Evolutionary conservation across 2,329 filamentous ascomycete genomes (phyloP).

Genomic region (Epichloe typhina): DNA sequence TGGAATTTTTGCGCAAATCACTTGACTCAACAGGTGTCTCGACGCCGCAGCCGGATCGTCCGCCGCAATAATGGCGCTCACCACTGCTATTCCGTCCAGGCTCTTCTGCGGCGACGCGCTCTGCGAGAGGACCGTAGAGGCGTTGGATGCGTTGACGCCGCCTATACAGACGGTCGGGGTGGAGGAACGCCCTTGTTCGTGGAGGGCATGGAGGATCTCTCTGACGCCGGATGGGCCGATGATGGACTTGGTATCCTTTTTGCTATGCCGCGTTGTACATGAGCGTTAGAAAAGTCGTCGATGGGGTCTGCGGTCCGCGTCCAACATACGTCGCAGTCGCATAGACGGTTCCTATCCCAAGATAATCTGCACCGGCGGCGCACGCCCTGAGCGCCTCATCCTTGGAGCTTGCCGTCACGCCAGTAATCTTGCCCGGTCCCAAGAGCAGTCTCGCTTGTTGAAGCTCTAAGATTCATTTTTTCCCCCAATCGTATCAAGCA

Average conservation of each 20-base stretch:
- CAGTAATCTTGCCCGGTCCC: constrained; percentile 68
- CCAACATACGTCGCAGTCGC: constrained; percentile 59
- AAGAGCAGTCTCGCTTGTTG: constrained; percentile 53
- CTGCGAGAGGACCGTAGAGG: constrained; percentile 62
- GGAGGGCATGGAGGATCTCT: constrained; percentile 43
- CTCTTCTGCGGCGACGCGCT: constrained; percentile 36
- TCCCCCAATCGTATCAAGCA: too few relatives aligned
- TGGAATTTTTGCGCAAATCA: constrained; percentile 36
- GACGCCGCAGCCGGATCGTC: constrained; percentile 52
- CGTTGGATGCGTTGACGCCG: constrained; percentile 67
- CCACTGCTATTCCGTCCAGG: constrained; percentile 74
- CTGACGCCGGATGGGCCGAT: constrained; percentile 42
- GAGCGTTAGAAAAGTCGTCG: background rate
- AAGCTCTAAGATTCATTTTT: background rate
- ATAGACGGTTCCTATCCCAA: constrained; percentile 84
- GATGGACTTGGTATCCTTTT: constrained; percentile 72
- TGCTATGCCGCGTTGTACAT: constrained; percentile 31
- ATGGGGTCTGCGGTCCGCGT: background rate
- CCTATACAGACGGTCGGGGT: constrained; percentile 73
- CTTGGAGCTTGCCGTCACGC: constrained; percentile 66
- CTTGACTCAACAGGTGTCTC: constrained; percentile 33
- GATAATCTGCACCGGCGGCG: constrained; percentile 68
- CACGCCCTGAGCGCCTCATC: constrained; percentile 63
- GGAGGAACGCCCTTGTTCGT: constrained; percentile 26
- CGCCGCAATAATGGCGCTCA: constrained; percentile 76